Conservation (phyloP, 139 green algal species). For the Volvox africanus region DNA sequence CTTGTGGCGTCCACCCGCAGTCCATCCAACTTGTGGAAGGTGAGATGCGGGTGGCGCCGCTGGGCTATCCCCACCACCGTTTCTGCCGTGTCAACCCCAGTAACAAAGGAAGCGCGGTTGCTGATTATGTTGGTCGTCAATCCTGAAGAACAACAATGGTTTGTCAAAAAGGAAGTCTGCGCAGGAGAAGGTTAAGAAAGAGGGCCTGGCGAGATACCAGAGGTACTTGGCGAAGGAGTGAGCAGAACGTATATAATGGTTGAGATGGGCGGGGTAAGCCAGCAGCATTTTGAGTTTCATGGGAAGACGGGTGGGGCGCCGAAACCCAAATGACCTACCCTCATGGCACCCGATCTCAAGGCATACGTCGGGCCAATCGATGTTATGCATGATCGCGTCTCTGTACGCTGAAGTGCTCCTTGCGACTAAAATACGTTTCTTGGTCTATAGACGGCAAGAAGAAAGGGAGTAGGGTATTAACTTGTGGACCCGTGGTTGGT, state of each 20-base stretch:
- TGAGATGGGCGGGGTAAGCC: too few relatives aligned
- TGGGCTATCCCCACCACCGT: conserved; percentile 29
- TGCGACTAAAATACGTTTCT: conserved; percentile 16
- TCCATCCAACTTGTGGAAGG: conserved; percentile 19
- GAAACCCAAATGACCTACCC: not conserved
- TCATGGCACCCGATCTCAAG: conserved; percentile 56
- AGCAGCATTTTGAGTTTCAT: too few relatives aligned
- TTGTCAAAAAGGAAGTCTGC: not conserved
- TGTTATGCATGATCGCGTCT: conserved; percentile 46
- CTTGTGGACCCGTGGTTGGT: too few relatives aligned
- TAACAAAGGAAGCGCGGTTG: conserved; percentile 42
- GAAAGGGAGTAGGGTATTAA: too few relatives aligned
- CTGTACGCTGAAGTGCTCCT: conserved; percentile 32
- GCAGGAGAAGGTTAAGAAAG: not conserved
- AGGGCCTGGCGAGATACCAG: too few relatives aligned
- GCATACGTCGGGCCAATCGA: conserved; percentile 25
- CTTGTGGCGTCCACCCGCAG: not conserved
- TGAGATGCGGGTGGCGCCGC: conserved; percentile 29
- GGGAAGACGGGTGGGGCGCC: too few relatives aligned
- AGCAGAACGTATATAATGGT: too few relatives aligned
- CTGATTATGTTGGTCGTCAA: conserved; percentile 48
- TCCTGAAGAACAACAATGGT: not conserved
- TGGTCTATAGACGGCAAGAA: not conserved
- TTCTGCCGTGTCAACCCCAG: conserved; percentile 18
- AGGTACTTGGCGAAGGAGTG: too few relatives aligned